Percentiles rank a stretch among this genome's conserved stretches.
Evolutionary conservation across 352 stramenopile genomes (phyloP).

Genomic region (Stramenopiles sp.): DNA sequence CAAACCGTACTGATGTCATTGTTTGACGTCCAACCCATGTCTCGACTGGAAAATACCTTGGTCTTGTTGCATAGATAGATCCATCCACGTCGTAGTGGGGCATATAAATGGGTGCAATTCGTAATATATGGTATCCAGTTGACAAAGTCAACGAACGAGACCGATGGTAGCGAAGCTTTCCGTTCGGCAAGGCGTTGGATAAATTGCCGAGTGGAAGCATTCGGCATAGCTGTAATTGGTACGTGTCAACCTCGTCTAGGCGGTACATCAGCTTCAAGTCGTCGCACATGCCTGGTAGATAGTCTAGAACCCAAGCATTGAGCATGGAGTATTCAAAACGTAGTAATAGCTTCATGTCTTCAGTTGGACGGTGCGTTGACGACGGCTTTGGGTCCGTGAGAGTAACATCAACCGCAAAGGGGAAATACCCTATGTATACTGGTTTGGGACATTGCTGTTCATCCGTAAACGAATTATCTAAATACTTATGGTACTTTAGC

Average conservation of each 20-base stretch:
- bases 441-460: not conserved
- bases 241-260: not conserved
- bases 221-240: not conserved
- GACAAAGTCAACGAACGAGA: not conserved
- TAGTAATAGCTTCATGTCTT: not conserved
- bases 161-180: not conserved
- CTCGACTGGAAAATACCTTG: not conserved
- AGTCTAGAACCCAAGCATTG: not conserved
- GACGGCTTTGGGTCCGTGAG: not conserved
- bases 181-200: not conserved
- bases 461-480: not conserved
- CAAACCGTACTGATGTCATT: not conserved
- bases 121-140: not conserved
- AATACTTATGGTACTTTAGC: not conserved
- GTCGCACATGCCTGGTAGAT: not conserved
- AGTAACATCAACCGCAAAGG: not conserved
- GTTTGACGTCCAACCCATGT: not conserved
- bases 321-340: not conserved
- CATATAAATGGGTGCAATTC: not conserved
- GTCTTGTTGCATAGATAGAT: not conserved
- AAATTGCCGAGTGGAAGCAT: not conserved
- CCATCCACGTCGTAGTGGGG: not conserved
- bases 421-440: not conserved
- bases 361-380: not conserved
- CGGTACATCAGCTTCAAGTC: not conserved